Conservation (phyloP, 768 basidiomycete genomes). For the Fibroporia radiculosa region DNA sequence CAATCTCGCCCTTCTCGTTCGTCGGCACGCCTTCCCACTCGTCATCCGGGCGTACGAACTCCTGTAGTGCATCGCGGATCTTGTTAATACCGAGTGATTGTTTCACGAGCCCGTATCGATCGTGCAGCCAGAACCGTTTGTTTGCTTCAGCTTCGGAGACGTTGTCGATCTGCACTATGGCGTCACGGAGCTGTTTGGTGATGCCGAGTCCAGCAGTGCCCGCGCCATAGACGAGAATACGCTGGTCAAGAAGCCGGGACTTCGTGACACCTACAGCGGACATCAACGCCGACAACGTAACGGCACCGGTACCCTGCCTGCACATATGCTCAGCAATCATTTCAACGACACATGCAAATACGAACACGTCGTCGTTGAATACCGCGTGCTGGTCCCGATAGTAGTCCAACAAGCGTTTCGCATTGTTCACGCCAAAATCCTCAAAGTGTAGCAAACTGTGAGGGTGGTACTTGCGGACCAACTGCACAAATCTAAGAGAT, state of each 20-base stretch:
- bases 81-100: slow-evolving; percentile 35
- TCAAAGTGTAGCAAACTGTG: slow-evolving; percentile 72
- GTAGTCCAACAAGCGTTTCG: slow-evolving; percentile 53
- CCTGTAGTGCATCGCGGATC: slow-evolving; percentile 38
- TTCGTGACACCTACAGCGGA: slow-evolving; percentile 63
- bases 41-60: slow-evolving; percentile 50
- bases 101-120: slow-evolving; percentile 58
- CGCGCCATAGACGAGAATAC: slow-evolving; percentile 72
- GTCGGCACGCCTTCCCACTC: slow-evolving; percentile 41
- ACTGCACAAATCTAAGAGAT: slow-evolving; percentile 54
- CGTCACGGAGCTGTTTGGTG: slow-evolving; percentile 66
- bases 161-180: slow-evolving; percentile 48
- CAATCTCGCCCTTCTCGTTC: slow-evolving; percentile 34
- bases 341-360: slow-evolving; percentile 10
- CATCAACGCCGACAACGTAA: slow-evolving; percentile 63
- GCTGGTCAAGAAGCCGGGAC: slow-evolving; percentile 59
- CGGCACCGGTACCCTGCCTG: slow-evolving; percentile 73
- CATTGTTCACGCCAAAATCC: slow-evolving; percentile 77
- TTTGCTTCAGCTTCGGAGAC: slow-evolving; percentile 52
- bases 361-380: slow-evolving; percentile 90
- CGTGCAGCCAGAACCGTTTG: slow-evolving; percentile 63
- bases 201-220: slow-evolving; percentile 83
- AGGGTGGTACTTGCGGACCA: slow-evolving; percentile 67
- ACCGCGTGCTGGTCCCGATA: slow-evolving; percentile 59
- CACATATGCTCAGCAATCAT: no score